Evolutionary conservation across 371 early-diverging fungal species (phyloP), one percentile per base, ranked within the genome.

Genomic region (Coemansia sp.): DNA sequence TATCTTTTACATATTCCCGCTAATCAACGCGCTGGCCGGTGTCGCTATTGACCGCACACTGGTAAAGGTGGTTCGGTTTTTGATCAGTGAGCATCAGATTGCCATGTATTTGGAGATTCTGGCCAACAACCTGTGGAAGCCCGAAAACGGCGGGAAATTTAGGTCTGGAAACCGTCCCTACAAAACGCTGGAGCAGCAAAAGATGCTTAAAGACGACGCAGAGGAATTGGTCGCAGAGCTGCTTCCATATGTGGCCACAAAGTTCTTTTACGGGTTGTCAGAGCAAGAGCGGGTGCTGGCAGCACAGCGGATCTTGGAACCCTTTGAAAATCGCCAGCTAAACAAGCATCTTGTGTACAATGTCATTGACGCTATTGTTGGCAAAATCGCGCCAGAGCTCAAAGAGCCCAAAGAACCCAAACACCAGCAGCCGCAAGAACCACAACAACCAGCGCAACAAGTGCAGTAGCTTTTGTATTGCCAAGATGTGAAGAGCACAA

Each of bases 301-400:
- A 1, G 77, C 80, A 2, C 67, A 63, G 48, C 55, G 72, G 18
- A 78, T 79, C n/a, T 61, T 79, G 8, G 75, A 71, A 34, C 80
- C 80, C 10, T 68, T 79, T 48, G 79, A 79, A 67, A 79, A 79
- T 40, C 71, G 69, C 5, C 80, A 79, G 64, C 68, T 79, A 31
- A 79, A 79, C 64, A 79, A 79, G 68, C 79, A 79, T 51, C 34
- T 79, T 53, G 58, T 80, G 22, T 79, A 79, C 69, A 79, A 62
- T 65, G 39, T 80, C 6, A 55, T 79, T n/a, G 80, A 79, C 29
- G 61, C 74, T 1, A 45, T 79, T 66, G 66, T 79, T 48, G 74
- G 71, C 40, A 71, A 80, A 39, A 70, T 79, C 26, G 78, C 71
- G 11, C 80, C 80, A 7, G 80, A 79, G 45, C 69, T 79, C 5